phyloP scores from a whole-genome alignment of 257 asterid species.

The Nicotiana tomentosiformis region DNA sequence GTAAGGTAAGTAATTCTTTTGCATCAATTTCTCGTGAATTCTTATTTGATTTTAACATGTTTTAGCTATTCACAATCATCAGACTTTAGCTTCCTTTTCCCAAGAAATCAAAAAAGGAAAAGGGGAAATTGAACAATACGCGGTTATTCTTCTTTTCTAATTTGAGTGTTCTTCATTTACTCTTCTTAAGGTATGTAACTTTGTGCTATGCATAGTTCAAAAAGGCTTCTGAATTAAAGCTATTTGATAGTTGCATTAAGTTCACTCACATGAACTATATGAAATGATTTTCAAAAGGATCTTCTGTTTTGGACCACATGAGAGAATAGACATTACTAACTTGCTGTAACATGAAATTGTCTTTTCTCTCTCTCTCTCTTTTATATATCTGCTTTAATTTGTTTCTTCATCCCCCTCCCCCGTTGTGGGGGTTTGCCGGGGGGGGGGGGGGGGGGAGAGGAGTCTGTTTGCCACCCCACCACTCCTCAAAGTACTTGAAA shows the following conservation, averaged over 20 bases:
- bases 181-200: background rate
- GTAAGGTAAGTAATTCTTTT: conserved; percentile 57
- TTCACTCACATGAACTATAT: conserved; percentile 85
- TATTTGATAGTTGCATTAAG: conserved; percentile 56
- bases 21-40: conserved; percentile 36
- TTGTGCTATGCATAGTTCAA: conserved; percentile 38
- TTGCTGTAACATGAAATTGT: background rate
- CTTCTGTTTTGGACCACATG: conserved; percentile 30
- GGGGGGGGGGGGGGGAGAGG: background rate
- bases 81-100: background rate
- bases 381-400: background rate
- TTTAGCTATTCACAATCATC: conserved; percentile 1
- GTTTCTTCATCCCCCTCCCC: background rate
- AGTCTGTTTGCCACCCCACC: background rate
- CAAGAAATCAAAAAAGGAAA: background rate
- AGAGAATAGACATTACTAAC: conserved; percentile 15
- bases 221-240: conserved; percentile 38
- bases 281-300: conserved; percentile 37
- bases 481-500: background rate
- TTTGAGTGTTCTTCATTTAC: background rate
- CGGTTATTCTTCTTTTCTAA: background rate
- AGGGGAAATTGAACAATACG: background rate
- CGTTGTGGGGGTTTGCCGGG: too few relatives aligned
- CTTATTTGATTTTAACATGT: conserved; percentile 26
- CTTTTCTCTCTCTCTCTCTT: background rate